Conservation (phyloP, 768 basidiomycete species). For the Leccinum aurantiacum region DNA sequence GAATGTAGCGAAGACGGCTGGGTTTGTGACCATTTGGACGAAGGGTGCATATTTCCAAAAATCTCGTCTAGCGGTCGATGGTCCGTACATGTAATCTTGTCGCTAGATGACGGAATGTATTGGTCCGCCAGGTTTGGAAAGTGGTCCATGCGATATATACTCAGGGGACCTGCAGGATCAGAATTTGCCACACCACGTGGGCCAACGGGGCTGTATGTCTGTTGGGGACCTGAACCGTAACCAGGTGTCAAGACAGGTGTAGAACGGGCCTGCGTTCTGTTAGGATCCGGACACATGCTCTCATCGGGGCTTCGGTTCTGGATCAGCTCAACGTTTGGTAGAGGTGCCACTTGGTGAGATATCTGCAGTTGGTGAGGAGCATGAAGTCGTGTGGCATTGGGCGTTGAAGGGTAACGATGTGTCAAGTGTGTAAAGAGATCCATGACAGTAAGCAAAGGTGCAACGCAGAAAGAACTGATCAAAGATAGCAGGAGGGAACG, state of each 20-base stretch:
- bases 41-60: constrained; percentile 14
- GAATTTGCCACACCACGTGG: neutral
- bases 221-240: neutral
- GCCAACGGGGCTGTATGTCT: neutral
- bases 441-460: constrained; percentile 9
- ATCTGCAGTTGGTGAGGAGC: constrained; percentile 4
- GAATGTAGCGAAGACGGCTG: neutral
- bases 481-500: neutral
- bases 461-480: neutral
- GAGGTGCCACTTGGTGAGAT: neutral
- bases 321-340: neutral
- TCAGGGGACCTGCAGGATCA: neutral
- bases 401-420: constrained; percentile 13
- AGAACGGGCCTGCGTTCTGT: neutral
- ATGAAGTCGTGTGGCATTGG: neutral
- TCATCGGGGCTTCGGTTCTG: constrained; percentile 1
- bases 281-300: neutral
- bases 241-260: neutral
- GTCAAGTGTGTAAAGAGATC: constrained; percentile 17
- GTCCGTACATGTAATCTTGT: constrained; percentile 29
- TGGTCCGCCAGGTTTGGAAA: constrained; percentile 16
- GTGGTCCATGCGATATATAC: neutral
- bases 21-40: neutral
- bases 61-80: constrained; percentile 31
- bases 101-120: constrained; percentile 29